Evolutionary conservation across 192 early-diverging fungal genomes (phyloP).

Genomic region (Podila horticola): DNA sequence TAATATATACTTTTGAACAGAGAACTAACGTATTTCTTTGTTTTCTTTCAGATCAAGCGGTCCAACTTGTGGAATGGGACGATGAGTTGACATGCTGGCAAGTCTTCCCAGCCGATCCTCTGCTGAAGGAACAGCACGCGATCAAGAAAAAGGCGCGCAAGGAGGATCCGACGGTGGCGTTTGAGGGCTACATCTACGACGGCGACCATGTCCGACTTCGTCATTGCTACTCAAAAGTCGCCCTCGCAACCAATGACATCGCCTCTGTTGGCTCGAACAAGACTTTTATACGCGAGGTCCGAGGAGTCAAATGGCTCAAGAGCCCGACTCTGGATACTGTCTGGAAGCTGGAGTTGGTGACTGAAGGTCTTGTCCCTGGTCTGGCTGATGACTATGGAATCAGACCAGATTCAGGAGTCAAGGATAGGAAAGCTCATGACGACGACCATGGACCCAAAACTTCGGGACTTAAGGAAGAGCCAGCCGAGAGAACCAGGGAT

Average conservation of each 20-base stretch:
- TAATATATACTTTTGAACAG: conserved; percentile 30
- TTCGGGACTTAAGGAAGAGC: background rate
- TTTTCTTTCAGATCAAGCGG: conserved; percentile 19
- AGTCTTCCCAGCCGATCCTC: conserved; percentile 32
- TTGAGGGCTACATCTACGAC: conserved; percentile 39
- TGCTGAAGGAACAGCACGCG: conserved; percentile 10
- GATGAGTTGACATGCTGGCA: conserved; percentile 48
- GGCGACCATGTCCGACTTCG: conserved; percentile 37
- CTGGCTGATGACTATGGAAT: conserved; percentile 32
- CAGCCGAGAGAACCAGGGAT: background rate
- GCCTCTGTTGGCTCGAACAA: conserved; percentile 41
- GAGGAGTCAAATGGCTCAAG: conserved; percentile 22
- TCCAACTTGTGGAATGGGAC: conserved; percentile 50
- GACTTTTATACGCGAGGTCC: conserved; percentile 31
- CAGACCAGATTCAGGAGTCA: background rate
- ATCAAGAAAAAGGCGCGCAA: conserved; percentile 16
- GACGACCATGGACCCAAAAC: conserved; percentile 5
- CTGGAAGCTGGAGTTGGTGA: conserved; percentile 41
- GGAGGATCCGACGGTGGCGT: conserved; percentile 13
- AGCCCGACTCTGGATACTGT: conserved; percentile 27
- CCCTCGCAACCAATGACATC: conserved; percentile 28
- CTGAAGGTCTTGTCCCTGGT: conserved; percentile 22
- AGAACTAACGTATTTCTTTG: background rate
- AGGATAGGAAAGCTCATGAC: background rate
- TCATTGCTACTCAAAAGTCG: conserved; percentile 39